Base-by-base conservation (phyloP, 257 asterid genomes). In the Nicotiana sylvestris region DNA sequence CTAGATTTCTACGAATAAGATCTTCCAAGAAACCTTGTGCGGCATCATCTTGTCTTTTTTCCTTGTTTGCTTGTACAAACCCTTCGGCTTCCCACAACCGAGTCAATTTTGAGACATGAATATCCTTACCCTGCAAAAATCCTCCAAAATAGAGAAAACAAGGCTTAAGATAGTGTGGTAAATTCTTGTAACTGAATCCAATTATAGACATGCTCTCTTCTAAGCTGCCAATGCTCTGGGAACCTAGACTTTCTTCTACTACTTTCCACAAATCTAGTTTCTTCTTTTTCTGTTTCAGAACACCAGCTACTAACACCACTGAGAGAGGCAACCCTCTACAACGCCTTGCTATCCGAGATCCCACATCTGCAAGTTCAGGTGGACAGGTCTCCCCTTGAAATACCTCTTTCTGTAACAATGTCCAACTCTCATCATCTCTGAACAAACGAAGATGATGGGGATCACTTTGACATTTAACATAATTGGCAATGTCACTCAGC, bases 71-170 rank as follows among this genome's bases (percentile, higher is more conserved):
- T 10, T 32, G 58, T 9, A 70, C 27, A n/a, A 79, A 79, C 16
- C 86, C 84, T 33, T 84, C 86, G n/a, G 84, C 86, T 18, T 43
- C 10, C 84, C 86, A 84, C 81, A 80, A 25, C 39, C 27, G 51
- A 13, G 60, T 43, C 77, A 84, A 61, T 46, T 60, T 80, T 18
- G 37, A 76, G 56, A 33, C 60, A 27, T 6, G 56, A 68, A 84
- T 72, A 72, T 80, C 77, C 25, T 30, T 51, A 2, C 82, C 81
- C 68, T 80, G 67, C 32, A 64, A 78, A 60, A 80, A 80, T 3
- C 62, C 70, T 43, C 81, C 86, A 76, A 84, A 80, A 15, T 80
- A 60, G 57, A 69, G 78, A 49, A 84, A 84, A 70, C 84, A 84
- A 60, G 68, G 68, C 46, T 84, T 84, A 49, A 84, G 80, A 67